Evolutionary conservation across 148 eudicot species (phyloP), one percentile per base, ranked within the genome.

Genomic region (Arctostaphylos glauca): DNA sequence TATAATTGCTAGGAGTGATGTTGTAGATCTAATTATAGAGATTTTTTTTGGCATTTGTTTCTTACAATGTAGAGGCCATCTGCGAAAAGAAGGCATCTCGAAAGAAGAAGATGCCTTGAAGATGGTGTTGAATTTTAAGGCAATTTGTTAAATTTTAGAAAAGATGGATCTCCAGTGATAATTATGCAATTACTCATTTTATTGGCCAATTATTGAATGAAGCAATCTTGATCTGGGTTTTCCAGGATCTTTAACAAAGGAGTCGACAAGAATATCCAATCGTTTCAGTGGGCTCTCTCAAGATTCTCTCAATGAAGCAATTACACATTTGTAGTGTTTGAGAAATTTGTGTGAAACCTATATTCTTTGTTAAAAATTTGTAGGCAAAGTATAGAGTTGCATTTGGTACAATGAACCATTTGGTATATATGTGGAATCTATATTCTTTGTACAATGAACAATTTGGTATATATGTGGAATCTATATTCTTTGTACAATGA

Each of bases 41-140:
- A 9, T 31, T 31, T 78, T 56, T 81, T 74, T 41, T 86, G 83
- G 79, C 98, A 96, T 98, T 86, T 97, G 97, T 9, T 94, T 96
- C 89, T 89, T 96, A 90, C 98, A 96, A 90, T 94, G 98, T 86
- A 86, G 99, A 92, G 99, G 99, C 59, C 99, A 74, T 96, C 86
- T 84, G 99, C 99, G 54, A 94, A 96, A 87, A 88, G 99, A 89
- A 93, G 99, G 87, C 99, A 96, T 80, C 98, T 93, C 72, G 94
- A 96, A 88, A 92, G 93, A 56, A 90, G 97, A 87, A 94, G 94
- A 89, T 96, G 99, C 85, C 88, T 96, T n/a, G 91, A 88, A 52
- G 89, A 88, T n/a, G 98, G 99, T 59, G 62, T 91, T 82, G 99
- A 96, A 86, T 96, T 96, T 84, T 92, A 93, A 86, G 99, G 99